Evolutionary conservation across 2,329 filamentous ascomycete genomes (phyloP).

Genomic region (Daldinia sp.): DNA sequence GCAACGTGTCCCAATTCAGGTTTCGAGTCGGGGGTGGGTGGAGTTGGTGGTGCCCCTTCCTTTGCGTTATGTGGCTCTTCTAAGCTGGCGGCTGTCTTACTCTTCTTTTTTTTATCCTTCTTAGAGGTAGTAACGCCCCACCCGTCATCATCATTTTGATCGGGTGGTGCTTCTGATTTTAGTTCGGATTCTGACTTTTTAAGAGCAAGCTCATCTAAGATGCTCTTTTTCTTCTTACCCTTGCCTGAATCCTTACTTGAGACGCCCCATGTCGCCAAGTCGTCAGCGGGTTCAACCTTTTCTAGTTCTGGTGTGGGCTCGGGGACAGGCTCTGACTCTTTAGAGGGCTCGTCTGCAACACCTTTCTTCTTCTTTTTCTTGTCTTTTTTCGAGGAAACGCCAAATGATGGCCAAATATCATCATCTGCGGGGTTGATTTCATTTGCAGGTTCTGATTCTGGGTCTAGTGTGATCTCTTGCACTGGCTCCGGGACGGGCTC

Average conservation of each 20-base stretch:
- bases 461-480: conserved; percentile 38
- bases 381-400: conserved; percentile 46
- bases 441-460: conserved; percentile 43
- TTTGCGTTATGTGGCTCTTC: neutral
- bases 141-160: conserved; percentile 43
- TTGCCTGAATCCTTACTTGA: conserved; percentile 48
- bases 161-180: neutral
- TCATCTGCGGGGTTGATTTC: conserved; percentile 45
- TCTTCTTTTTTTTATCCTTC: conserved; percentile 61
- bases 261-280: conserved; percentile 49
- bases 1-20: conserved; percentile 45
- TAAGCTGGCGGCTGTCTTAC: conserved; percentile 51
- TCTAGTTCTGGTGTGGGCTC: conserved; percentile 44
- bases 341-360: conserved; percentile 36
- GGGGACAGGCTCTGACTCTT: conserved; percentile 47
- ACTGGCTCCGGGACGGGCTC: conserved; percentile 30
- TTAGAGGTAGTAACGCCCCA: conserved; percentile 46
- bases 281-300: conserved; percentile 47
- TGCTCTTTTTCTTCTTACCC: conserved; percentile 56
- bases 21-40: conserved; percentile 31
- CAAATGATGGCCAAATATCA: conserved; percentile 27
- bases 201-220: conserved; percentile 27
- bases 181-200: conserved; percentile 35
- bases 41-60: conserved; percentile 1
- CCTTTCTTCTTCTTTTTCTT: conserved; percentile 51